Percentiles rank a stretch among this genome's conserved stretches.
Conservation (phyloP, 108 stramenopile genomes). For the Nitzschia putrida region DNA sequence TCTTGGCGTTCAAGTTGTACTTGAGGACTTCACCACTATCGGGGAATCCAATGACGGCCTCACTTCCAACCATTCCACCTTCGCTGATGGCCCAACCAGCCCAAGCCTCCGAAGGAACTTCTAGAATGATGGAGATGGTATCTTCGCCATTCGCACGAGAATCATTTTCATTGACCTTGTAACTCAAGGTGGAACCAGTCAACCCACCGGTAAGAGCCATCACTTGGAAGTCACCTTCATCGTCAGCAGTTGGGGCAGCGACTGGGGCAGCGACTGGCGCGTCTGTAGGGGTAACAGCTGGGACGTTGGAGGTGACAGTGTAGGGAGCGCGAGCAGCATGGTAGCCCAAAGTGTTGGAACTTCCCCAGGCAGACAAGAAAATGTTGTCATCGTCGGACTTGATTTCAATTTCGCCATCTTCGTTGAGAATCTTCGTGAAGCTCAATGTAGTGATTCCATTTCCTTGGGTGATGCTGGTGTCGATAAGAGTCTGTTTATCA, state of each 20-base stretch:
- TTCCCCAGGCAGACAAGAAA: conserved; percentile 48
- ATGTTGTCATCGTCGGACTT: conserved; percentile 26
- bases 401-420: conserved; percentile 48
- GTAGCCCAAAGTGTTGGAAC: conserved; percentile 35
- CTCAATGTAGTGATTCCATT: conserved; percentile 41
- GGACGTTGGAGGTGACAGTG: not conserved
- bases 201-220: conserved; percentile 9
- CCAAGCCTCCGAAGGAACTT: conserved; percentile 31
- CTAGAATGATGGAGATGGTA: conserved; percentile 19
- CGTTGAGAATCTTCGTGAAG: conserved; percentile 55
- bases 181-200: conserved; percentile 7
- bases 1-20: conserved; percentile 41
- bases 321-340: conserved; percentile 32
- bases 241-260: conserved; percentile 1
- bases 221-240: not conserved
- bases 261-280: not conserved
- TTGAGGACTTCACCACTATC: conserved; percentile 37
- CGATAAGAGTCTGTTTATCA: conserved; percentile 47
- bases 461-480: conserved; percentile 41
- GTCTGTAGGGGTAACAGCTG: no score
- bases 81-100: conserved; percentile 37
- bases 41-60: conserved; percentile 57
- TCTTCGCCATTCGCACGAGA: conserved; percentile 3
- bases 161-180: conserved; percentile 8
- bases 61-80: conserved; percentile 38